Percentiles rank a stretch among this genome's conserved stretches.
Evolutionary conservation across 2,329 filamentous ascomycete genomes (phyloP).

Genomic region (Achaetomium macrosporum): DNA sequence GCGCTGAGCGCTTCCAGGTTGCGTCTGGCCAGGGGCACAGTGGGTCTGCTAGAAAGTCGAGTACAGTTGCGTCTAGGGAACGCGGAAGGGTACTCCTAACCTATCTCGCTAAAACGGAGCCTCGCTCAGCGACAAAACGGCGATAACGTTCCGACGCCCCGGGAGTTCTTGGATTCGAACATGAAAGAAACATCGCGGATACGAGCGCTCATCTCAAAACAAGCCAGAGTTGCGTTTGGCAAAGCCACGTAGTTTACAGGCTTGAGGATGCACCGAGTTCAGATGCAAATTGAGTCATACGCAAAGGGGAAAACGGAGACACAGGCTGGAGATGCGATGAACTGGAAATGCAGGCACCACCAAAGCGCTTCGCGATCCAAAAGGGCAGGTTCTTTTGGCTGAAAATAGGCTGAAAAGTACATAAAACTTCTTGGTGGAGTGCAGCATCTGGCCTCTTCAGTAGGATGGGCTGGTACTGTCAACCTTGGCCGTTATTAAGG

Average conservation of each 20-base stretch:
- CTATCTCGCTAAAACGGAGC: conserved; percentile 12
- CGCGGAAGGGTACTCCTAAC: neutral
- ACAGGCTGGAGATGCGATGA: neutral
- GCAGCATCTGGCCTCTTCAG: neutral
- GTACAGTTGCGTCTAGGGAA: neutral
- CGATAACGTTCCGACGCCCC: neutral
- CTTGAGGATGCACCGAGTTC: too few relatives aligned
- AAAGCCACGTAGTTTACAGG: too few relatives aligned
- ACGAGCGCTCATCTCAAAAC: too few relatives aligned
- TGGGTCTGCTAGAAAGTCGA: conserved; percentile 1
- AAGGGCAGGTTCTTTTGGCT: conserved; percentile 18
- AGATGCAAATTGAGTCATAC: too few relatives aligned
- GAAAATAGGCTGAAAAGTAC: conserved; percentile 16
- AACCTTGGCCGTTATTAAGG: conserved; percentile 5
- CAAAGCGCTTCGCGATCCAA: too few relatives aligned
- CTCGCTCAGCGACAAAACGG: neutral
- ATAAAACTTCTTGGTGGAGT: neutral
- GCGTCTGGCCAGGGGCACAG: neutral
- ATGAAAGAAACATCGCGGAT: too few relatives aligned
- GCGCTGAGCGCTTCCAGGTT: conserved; percentile 10
- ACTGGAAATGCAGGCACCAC: neutral
- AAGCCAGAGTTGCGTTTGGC: too few relatives aligned
- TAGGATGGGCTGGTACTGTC: conserved; percentile 1
- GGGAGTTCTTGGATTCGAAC: neutral
- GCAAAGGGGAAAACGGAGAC: neutral